Evolutionary conservation across 192 early-diverging fungal genomes (phyloP).

Genomic region (Gryganskiella cystojenkinii): DNA sequence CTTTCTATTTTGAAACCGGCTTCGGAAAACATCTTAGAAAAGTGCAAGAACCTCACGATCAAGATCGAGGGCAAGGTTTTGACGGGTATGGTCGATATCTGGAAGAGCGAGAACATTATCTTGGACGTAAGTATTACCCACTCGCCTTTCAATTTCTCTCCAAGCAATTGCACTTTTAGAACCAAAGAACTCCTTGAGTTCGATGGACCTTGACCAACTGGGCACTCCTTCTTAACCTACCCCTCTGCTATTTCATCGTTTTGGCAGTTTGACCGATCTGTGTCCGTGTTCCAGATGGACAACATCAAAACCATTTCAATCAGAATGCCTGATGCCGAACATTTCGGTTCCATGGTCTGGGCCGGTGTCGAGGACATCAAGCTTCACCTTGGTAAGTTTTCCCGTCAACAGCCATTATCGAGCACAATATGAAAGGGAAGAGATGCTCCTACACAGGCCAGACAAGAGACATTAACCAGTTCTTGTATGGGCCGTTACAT

Average conservation of each 20-base stretch:
- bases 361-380: conserved; percentile 33
- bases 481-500: background rate
- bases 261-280: conserved; percentile 12
- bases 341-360: conserved; percentile 52
- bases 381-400: conserved; percentile 38
- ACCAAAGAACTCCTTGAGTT: conserved; percentile 1
- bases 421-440: too few species aligned
- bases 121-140: conserved; percentile 21
- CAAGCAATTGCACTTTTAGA: background rate
- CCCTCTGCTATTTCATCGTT: background rate
- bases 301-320: conserved; percentile 31
- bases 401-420: too few species aligned
- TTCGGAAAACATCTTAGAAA: too few species aligned
- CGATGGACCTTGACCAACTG: too few species aligned
- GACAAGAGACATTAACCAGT: too few species aligned
- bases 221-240: background rate
- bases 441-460: too few species aligned
- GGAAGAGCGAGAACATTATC: conserved; percentile 36
- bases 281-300: conserved; percentile 33
- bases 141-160: too few species aligned
- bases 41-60: conserved; percentile 41
- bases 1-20: too few species aligned
- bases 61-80: conserved; percentile 44
- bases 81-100: conserved; percentile 42
- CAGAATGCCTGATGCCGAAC: conserved; percentile 27